Evolutionary conservation across 352 stramenopile genomes (phyloP).

Genomic region (Globisporangium middletonii): DNA sequence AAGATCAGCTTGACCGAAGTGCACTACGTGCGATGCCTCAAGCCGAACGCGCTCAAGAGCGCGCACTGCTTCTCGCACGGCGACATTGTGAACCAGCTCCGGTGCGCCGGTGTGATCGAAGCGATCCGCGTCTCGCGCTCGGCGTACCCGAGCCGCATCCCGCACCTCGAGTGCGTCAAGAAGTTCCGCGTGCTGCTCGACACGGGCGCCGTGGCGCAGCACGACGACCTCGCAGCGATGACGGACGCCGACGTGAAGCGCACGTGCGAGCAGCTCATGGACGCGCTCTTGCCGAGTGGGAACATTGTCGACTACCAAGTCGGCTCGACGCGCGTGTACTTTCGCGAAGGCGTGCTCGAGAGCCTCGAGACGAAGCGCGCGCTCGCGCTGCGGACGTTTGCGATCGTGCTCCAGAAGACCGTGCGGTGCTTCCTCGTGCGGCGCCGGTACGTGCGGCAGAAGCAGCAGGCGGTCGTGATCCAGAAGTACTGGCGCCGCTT

Average conservation of each 20-base stretch:
- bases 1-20: constrained; percentile 84
- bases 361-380: constrained; percentile 69
- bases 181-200: constrained; percentile 63
- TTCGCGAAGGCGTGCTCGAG: constrained; percentile 80
- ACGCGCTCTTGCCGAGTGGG: constrained; percentile 50
- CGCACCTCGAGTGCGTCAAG: constrained; percentile 73
- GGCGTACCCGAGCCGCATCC: constrained; percentile 76
- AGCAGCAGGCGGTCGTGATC: constrained; percentile 39
- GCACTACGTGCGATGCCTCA: constrained; percentile 84
- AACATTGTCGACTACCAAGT: constrained; percentile 86
- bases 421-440: constrained; percentile 61
- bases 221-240: constrained; percentile 17
- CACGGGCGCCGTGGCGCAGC: constrained; percentile 18
- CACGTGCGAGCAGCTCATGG: constrained; percentile 67
- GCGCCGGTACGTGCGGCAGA: constrained; percentile 41
- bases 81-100: constrained; percentile 79
- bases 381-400: constrained; percentile 64
- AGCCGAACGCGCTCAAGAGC: constrained; percentile 76
- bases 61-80: constrained; percentile 59
- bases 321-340: constrained; percentile 81
- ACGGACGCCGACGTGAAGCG: constrained; percentile 47
- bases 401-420: constrained; percentile 69
- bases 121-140: constrained; percentile 84
- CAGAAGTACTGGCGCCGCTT: constrained; percentile 78
- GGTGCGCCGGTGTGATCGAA: constrained; percentile 82